A percentile compares a stretch with the other conserved stretches of the same genome.
Conservation (phyloP, 1,284 basidiomycete genomes). For the Trametes sp. region DNA sequence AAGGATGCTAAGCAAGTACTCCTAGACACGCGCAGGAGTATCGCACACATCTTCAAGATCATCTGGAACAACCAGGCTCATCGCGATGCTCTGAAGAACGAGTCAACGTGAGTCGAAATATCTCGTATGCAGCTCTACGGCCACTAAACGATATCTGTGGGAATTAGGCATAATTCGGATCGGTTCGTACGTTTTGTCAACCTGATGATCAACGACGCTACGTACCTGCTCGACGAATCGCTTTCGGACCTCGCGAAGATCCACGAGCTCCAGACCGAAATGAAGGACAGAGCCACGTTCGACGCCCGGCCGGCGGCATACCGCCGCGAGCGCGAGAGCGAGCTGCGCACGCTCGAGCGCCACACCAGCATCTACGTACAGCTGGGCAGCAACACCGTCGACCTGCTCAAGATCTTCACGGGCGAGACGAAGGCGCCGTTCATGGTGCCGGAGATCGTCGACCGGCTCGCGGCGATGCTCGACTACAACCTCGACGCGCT, state of each 20-base stretch:
- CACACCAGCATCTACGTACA: conserved; percentile 88
- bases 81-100: conserved; percentile 81
- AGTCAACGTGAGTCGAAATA: conserved; percentile 69
- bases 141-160: background rate
- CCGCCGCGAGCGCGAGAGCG: conserved; percentile 85
- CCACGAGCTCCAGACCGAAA: conserved; percentile 85
- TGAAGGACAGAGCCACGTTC: conserved; percentile 81
- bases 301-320: conserved; percentile 70
- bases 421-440: conserved; percentile 92
- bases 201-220: conserved; percentile 99
- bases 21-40: conserved; percentile 80
- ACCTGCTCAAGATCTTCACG: conserved; percentile 91
- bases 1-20: background rate
- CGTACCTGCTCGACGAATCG: conserved; percentile 97
- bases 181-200: conserved; percentile 97
- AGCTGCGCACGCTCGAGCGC: conserved; percentile 81
- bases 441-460: conserved; percentile 96
- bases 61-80: conserved; percentile 92
- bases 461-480: conserved; percentile 95
- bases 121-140: background rate
- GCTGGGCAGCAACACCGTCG: conserved; percentile 88
- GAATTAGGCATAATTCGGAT: conserved; percentile 73
- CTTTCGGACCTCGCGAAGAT: conserved; percentile 91
- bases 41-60: conserved; percentile 84
- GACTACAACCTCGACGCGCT: conserved; percentile 94